These are phyloP conservation scores for Euphorbia pulcherrima DNA, from an alignment of 345 rosid genomes.

Conservation along the genomic window DNA sequence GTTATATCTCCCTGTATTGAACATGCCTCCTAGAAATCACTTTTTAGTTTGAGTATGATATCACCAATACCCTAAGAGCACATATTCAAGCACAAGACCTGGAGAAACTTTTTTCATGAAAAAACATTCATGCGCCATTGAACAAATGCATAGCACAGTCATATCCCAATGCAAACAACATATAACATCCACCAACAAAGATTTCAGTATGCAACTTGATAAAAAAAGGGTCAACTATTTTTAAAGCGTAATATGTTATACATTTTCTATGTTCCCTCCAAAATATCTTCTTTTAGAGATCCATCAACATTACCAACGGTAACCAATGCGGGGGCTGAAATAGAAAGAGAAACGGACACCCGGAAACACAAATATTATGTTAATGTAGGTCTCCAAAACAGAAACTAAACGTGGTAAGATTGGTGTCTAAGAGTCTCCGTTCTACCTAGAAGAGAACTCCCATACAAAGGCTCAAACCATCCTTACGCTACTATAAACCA, in stretches of 20 bases:
- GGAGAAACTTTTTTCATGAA: neutral
- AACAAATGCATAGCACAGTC: neutral
- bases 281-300: neutral
- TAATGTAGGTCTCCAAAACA: too few relatives aligned
- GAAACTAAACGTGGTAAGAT: too few relatives aligned
- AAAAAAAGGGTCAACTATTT: neutral
- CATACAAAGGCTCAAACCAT: neutral
- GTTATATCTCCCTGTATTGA: neutral
- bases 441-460: constrained; percentile 7
- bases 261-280: neutral
- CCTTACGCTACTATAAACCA: neutral
- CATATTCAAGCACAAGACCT: neutral
- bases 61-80: neutral
- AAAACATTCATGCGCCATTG: neutral
- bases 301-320: neutral
- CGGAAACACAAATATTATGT: too few relatives aligned
- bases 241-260: neutral
- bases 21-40: neutral
- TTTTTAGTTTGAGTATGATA: neutral
- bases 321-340: too few relatives aligned
- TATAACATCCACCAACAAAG: neutral
- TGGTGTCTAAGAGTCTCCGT: too few relatives aligned
- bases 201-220: neutral
- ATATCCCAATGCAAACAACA: neutral
- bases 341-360: too few relatives aligned